Evolutionary conservation across 768 basidiomycete genomes (phyloP).

Genomic region (Termitomyces sp.): DNA sequence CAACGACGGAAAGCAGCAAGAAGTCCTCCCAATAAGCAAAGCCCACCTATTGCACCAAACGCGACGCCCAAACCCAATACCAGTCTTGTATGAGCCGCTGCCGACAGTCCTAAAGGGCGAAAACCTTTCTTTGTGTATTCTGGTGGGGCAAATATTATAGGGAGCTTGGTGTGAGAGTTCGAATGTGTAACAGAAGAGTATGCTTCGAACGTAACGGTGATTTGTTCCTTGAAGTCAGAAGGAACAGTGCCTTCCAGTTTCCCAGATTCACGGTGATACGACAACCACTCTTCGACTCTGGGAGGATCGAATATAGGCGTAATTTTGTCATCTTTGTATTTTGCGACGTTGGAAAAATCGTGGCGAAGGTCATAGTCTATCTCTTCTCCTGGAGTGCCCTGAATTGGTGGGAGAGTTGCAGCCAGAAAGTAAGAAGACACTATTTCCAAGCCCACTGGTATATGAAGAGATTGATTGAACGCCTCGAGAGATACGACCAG

Average conservation of each 20-base stretch:
- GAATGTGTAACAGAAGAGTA: conserved; percentile 63
- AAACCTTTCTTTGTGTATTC: conserved; percentile 32
- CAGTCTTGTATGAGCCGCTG: conserved; percentile 39
- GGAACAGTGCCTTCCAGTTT: conserved; percentile 57
- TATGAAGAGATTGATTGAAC: conserved; percentile 63
- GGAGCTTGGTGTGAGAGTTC: conserved; percentile 59
- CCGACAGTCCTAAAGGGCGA: conserved; percentile 30
- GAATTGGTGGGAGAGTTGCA: conserved; percentile 49
- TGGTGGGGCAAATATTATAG: conserved; percentile 38
- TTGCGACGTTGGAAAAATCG: conserved; percentile 50
- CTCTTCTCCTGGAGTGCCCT: conserved; percentile 41
- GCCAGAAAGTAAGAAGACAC: conserved; percentile 69
- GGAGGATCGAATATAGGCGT: conserved; percentile 51
- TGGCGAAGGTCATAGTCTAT: conserved; percentile 49
- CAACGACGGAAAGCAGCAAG: conserved; percentile 52
- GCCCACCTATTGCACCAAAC: conserved; percentile 56
- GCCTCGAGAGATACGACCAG: conserved; percentile 57
- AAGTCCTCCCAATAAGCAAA: conserved; percentile 47
- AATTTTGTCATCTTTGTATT: conserved; percentile 42
- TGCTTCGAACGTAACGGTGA: conserved; percentile 58
- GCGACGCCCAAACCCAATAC: conserved; percentile 55
- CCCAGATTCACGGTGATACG: conserved; percentile 39
- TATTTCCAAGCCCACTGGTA: conserved; percentile 58
- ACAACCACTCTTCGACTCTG: conserved; percentile 42
- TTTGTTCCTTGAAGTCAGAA: conserved; percentile 29